Conservation (phyloP, 768 basidiomycete species). For the Fistulinella prunicolor region DNA sequence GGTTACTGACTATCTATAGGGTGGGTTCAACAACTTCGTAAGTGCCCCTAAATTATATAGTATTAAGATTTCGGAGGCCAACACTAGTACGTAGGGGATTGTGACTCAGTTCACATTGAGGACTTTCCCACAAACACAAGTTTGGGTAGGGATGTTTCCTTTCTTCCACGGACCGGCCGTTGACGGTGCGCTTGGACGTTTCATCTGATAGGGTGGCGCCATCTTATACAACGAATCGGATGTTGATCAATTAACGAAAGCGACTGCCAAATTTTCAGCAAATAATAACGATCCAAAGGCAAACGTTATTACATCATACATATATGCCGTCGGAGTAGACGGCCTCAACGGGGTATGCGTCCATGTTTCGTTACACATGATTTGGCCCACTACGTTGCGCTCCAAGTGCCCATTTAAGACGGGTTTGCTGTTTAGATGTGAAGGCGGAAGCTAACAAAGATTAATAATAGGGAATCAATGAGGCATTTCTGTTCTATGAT, state of each 20-base stretch:
- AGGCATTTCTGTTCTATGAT: slow-evolving; percentile 46
- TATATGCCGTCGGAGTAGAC: slow-evolving; percentile 31
- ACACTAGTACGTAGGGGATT: slow-evolving; percentile 23
- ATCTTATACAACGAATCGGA: slow-evolving; percentile 28
- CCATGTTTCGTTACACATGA: not conserved
- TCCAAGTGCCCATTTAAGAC: not conserved
- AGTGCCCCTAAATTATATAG: not conserved
- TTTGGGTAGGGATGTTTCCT: slow-evolving; percentile 48
- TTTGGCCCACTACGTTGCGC: not conserved
- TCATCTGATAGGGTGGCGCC: slow-evolving; percentile 46
- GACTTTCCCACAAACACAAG: slow-evolving; percentile 50
- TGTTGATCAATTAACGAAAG: slow-evolving; percentile 13
- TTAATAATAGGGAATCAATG: not conserved
- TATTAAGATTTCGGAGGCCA: not conserved
- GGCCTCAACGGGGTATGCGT: not conserved
- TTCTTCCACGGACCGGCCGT: not conserved
- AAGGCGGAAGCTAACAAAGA: not conserved
- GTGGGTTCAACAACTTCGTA: slow-evolving; percentile 62
- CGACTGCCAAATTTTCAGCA: slow-evolving; percentile 20
- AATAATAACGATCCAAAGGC: slow-evolving; percentile 24
- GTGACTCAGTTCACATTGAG: slow-evolving; percentile 57
- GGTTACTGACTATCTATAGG: slow-evolving; percentile 32
- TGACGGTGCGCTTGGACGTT: not conserved
- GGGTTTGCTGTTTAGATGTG: not conserved
- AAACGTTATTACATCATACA: slow-evolving; percentile 36